Conservation (phyloP, 2,329 filamentous ascomycete genomes). For the Beauveria sp. region DNA sequence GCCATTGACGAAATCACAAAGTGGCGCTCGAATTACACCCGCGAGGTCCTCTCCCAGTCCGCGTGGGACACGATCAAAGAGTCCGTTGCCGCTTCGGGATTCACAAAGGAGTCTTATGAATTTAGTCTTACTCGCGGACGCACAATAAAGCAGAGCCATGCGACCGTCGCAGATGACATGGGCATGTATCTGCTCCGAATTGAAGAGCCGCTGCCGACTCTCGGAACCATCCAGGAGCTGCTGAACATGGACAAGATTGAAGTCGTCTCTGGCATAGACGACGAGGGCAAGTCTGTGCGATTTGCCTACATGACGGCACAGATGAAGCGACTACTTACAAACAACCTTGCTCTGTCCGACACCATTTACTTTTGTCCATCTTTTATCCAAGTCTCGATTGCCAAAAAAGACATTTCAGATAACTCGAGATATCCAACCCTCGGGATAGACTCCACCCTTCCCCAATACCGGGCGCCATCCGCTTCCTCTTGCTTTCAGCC, state of each 20-base stretch:
- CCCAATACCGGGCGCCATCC: conserved; percentile 17
- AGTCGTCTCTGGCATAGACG: background rate
- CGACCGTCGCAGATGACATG: background rate
- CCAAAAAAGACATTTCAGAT: conserved; percentile 12
- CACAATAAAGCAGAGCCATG: background rate
- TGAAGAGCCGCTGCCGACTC: background rate
- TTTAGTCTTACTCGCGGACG: conserved; percentile 1
- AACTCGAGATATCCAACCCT: conserved; percentile 14
- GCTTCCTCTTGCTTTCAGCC: conserved; percentile 14
- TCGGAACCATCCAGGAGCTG: background rate
- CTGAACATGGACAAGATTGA: background rate
- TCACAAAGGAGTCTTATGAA: conserved; percentile 14
- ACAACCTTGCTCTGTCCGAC: background rate
- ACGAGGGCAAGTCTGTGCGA: background rate
- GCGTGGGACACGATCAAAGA: conserved; percentile 10
- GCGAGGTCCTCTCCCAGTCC: background rate
- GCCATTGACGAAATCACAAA: conserved; percentile 9
- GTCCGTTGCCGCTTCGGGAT: background rate
- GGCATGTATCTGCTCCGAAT: background rate
- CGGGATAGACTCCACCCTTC: conserved; percentile 15
- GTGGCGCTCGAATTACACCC: conserved; percentile 10
- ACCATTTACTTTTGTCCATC: conserved; percentile 2
- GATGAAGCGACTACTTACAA: background rate
- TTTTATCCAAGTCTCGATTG: conserved; percentile 10
- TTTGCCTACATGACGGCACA: background rate